Base-by-base conservation (phyloP, 495 filamentous ascomycete species). In the Achaetomiella virescens region DNA sequence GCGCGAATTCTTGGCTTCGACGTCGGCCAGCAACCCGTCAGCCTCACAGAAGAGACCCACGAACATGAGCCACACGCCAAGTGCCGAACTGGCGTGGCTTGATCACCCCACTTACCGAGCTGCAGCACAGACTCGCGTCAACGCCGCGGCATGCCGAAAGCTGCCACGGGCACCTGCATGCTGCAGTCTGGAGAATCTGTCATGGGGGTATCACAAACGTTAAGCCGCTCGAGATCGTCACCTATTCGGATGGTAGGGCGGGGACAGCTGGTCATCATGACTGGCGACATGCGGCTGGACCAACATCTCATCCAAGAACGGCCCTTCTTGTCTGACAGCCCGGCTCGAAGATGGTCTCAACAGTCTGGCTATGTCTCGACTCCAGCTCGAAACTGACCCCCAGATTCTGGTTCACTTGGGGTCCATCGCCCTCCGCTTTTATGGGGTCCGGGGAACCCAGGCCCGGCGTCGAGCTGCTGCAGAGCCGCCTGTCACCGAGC, bases 401-500 rank as follows among this genome's bases (percentile, higher is more conserved):
- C 11, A 15, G 36, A 14, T 12, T 38, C 36, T 38, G 3, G 36
- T 15, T 15, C 6, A n/a, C 12, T 15, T n/a, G 27, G 11, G 18
- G 17, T 44, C 17, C 42, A 17, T 25, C 7, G 10, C 42, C 27
- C 15, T 46, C 8, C 42, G n/a, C 24, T 12, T 8, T 35, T 37
- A 38, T 46, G 31, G 20, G 21, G 29, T 36, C 25, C 14, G 27
- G 51, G 31, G 31, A 18, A 36, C 5, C 14, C n/a, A 2, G 24
- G 25, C 6, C 8, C 3, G 8, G 11, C 10, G 1, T 35, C 0
- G 14, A 3, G 1, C 7, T 31, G 18, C 8, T 35, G 17, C 47
- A 51, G 40, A 46, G 48, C 54, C 54, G 54, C 54, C 12, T 6
- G 37, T 57, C 54, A 51, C 40, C 47, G 52, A 40, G 43, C 52